phyloP scores from a whole-genome alignment of 106 monocot genomes.

The Allium fistulosum region DNA sequence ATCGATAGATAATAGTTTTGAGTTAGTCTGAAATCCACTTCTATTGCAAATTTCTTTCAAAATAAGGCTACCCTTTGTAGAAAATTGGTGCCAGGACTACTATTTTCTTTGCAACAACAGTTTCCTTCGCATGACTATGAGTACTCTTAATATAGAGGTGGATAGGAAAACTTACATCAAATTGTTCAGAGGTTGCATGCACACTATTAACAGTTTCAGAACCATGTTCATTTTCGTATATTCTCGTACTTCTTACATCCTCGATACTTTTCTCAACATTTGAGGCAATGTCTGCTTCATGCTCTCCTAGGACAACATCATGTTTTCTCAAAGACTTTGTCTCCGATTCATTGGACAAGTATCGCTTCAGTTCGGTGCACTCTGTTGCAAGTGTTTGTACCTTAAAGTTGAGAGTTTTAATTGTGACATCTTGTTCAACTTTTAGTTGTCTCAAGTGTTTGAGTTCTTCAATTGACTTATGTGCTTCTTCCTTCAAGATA shows the following conservation, averaged over 20 bases:
- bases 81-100: slow-evolving; percentile 5
- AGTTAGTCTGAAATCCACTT: background rate
- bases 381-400: slow-evolving; percentile 20
- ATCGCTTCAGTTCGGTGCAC: slow-evolving; percentile 32
- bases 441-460: slow-evolving; percentile 16
- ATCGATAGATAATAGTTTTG: too few relatives aligned
- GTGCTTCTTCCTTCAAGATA: slow-evolving; percentile 29
- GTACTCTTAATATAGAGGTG: background rate
- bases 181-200: background rate
- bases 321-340: slow-evolving; percentile 42
- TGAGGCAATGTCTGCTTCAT: slow-evolving; percentile 22
- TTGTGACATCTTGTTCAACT: slow-evolving; percentile 34
- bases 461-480: slow-evolving; percentile 29
- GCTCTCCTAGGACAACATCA: slow-evolving; percentile 17
- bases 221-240: background rate
- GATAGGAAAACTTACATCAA: slow-evolving; percentile 13
- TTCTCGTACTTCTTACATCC: slow-evolving; percentile 19
- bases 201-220: slow-evolving; percentile 1
- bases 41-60: background rate
- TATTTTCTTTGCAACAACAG: slow-evolving; percentile 1
- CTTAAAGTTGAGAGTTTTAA: slow-evolving; percentile 34
- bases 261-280: slow-evolving; percentile 19
- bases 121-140: background rate
- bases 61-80: too few relatives aligned
- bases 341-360: slow-evolving; percentile 32